These are phyloP conservation scores for Neurospora sp. DNA, from an alignment of 495 filamentous ascomycete species.

Conservation along the genomic window DNA sequence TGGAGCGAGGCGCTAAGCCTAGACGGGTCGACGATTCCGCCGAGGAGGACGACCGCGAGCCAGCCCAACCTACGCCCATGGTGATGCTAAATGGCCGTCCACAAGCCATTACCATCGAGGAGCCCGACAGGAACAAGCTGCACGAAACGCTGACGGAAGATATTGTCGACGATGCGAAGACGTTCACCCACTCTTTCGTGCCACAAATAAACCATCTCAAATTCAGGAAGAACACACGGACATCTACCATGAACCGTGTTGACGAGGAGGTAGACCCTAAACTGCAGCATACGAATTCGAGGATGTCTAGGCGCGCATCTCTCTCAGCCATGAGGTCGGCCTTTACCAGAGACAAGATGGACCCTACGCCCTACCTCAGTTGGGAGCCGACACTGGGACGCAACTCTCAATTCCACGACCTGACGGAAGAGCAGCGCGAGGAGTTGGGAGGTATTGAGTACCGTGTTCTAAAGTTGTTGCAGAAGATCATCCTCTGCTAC, in stretches of 20 bases:
- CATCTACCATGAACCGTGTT: conserved; percentile 6
- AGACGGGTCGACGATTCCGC: conserved; percentile 37
- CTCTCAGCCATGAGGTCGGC: conserved; percentile 22
- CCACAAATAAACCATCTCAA: conserved; percentile 16
- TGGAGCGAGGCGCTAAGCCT: conserved; percentile 67
- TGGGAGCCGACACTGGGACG: conserved; percentile 86
- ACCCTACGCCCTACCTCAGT: conserved; percentile 75
- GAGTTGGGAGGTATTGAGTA: conserved; percentile 95
- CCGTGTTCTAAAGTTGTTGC: conserved; percentile 75
- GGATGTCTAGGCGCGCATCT: conserved; percentile 19
- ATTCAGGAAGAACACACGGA: conserved; percentile 19
- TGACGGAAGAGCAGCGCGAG: conserved; percentile 82
- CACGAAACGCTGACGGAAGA: conserved; percentile 21
- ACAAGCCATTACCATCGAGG: conserved; percentile 56
- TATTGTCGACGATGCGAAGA: conserved; percentile 24
- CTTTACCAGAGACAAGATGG: conserved; percentile 35
- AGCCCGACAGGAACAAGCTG: conserved; percentile 37
- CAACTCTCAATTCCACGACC: conserved; percentile 82
- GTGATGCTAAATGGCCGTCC: conserved; percentile 23
- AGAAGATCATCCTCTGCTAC: conserved; percentile 65
- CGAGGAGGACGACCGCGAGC: conserved; percentile 13
- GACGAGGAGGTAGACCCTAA: conserved; percentile 4
- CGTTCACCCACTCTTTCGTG: conserved; percentile 18
- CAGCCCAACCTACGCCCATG: background rate
- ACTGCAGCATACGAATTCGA: conserved; percentile 4